Evolutionary conservation across 2,329 filamentous ascomycete genomes (phyloP).

Genomic region (Trichophyton benhamiae): DNA sequence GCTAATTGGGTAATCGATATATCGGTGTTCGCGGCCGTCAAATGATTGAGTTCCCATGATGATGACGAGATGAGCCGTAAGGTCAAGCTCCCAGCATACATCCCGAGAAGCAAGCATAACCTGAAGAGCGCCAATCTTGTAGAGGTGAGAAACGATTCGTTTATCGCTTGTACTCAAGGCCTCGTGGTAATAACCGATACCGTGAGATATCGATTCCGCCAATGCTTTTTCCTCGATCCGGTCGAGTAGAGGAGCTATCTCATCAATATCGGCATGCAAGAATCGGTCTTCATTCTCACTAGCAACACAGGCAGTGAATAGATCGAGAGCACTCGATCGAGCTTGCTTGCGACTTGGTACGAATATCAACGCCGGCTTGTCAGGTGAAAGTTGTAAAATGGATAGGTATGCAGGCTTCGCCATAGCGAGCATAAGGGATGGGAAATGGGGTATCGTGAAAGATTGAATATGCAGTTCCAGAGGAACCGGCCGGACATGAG

Average conservation of each 20-base stretch:
- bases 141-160: slow-evolving; percentile 85
- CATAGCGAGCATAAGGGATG: slow-evolving; percentile 97
- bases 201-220: slow-evolving; percentile 80
- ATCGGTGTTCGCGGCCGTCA: slow-evolving; percentile 90
- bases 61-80: slow-evolving; percentile 77
- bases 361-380: slow-evolving; percentile 84
- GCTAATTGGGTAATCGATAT: slow-evolving; percentile 88
- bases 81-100: slow-evolving; percentile 90
- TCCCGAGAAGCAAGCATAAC: slow-evolving; percentile 72
- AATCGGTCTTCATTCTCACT: slow-evolving; percentile 92
- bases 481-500: slow-evolving; percentile 75
- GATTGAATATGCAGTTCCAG: slow-evolving; percentile 91
- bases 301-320: slow-evolving; percentile 73
- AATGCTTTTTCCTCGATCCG: slow-evolving; percentile 76
- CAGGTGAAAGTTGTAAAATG: slow-evolving; percentile 73
- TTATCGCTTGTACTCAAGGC: slow-evolving; percentile 80
- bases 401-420: slow-evolving; percentile 84
- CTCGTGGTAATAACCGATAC: slow-evolving; percentile 95
- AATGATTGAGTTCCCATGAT: slow-evolving; percentile 98
- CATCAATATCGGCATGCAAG: slow-evolving; percentile 68
- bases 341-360: slow-evolving; percentile 91
- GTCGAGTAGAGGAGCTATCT: slow-evolving; percentile 69
- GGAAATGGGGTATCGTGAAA: slow-evolving; percentile 91
- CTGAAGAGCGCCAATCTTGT: slow-evolving; percentile 77
- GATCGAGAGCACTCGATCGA: slow-evolving; percentile 70